These are phyloP conservation scores for Salix suchowensis DNA, from an alignment of 345 rosid species.

Conservation along the genomic window DNA sequence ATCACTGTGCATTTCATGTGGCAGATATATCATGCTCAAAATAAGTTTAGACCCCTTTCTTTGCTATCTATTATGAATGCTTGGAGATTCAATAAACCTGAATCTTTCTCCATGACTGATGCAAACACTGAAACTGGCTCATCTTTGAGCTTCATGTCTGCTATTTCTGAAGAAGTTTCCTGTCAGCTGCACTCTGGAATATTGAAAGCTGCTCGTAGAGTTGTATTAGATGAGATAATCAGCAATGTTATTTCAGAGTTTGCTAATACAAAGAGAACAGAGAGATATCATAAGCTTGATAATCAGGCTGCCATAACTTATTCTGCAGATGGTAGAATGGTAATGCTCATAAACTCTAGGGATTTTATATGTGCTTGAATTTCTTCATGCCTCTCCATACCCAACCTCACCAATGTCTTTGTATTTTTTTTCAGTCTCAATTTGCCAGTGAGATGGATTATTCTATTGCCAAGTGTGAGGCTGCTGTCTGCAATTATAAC, in stretches of 20 bases:
- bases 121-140: constrained; percentile 28
- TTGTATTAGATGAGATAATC: constrained; percentile 78
- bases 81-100: constrained; percentile 40
- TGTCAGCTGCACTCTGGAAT: constrained; percentile 72
- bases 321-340: constrained; percentile 30
- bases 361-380: not conserved
- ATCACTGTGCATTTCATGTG: constrained; percentile 18
- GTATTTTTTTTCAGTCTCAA: constrained; percentile 38
- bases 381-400: not conserved
- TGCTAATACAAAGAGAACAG: constrained; percentile 41
- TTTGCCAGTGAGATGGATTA: constrained; percentile 16
- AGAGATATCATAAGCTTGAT: constrained; percentile 39
- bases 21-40: constrained; percentile 66
- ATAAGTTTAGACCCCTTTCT: constrained; percentile 45
- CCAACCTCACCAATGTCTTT: not conserved
- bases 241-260: constrained; percentile 55
- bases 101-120: constrained; percentile 19
- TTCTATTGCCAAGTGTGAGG: constrained; percentile 24
- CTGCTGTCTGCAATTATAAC: constrained; percentile 16
- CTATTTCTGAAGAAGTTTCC: constrained; percentile 69
- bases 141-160: constrained; percentile 38
- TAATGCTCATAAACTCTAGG: constrained; percentile 13
- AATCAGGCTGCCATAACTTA: constrained; percentile 30
- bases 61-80: constrained; percentile 50
- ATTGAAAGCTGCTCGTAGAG: constrained; percentile 73